Conservation (phyloP, 2,329 filamentous ascomycete genomes). For the Aspergillus amoenus region DNA sequence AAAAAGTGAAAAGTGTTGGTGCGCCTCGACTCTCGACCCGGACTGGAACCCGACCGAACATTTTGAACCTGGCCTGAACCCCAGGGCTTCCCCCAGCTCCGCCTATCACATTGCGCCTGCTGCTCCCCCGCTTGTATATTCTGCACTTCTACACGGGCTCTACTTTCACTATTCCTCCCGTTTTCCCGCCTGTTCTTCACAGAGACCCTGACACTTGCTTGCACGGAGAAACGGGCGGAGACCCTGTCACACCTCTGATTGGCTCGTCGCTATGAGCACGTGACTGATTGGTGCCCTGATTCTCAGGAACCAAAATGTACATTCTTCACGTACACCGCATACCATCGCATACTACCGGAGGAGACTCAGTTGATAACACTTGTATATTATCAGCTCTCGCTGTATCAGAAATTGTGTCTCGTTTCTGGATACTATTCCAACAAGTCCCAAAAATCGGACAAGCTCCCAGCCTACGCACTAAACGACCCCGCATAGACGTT, state of each 20-base stretch:
- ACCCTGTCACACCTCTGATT: background rate
- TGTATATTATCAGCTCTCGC: too few relatives aligned
- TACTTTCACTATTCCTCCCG: background rate
- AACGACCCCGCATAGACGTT: slow-evolving; percentile 33
- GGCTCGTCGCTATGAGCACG: background rate
- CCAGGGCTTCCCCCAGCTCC: slow-evolving; percentile 16
- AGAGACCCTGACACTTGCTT: background rate
- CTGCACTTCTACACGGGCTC: background rate
- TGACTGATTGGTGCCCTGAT: background rate
- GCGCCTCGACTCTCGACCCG: slow-evolving; percentile 24
- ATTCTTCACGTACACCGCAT: too few relatives aligned
- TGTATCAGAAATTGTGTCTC: too few relatives aligned
- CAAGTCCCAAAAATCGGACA: background rate
- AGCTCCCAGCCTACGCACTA: background rate
- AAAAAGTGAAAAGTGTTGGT: slow-evolving; percentile 31
- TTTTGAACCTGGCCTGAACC: slow-evolving; percentile 15
- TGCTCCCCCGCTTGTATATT: background rate
- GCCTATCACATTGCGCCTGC: background rate
- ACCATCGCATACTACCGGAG: too few relatives aligned
- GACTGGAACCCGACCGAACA: background rate
- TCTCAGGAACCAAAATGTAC: slow-evolving; percentile 3
- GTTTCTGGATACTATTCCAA: background rate
- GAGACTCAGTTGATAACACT: too few relatives aligned
- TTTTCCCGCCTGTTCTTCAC: background rate
- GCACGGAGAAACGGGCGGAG: background rate